These are phyloP conservation scores for Cryptococcus wingfieldii DNA, from an alignment of 1,284 basidiomycete species.

Conservation along the genomic window DNA sequence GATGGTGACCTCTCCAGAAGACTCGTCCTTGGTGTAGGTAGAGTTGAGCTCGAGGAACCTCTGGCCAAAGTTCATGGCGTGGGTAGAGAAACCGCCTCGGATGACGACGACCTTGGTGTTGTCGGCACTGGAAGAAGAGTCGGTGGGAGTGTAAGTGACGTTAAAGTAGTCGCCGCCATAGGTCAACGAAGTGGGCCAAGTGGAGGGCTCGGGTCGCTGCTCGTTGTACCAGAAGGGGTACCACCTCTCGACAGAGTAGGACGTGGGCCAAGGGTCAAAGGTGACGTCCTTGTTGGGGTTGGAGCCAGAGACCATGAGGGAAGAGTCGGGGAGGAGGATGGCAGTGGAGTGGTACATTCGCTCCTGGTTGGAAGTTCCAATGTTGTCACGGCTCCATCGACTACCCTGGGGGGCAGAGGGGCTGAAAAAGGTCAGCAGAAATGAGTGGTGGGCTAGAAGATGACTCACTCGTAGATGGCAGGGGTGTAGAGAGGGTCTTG, in stretches of 20 bases:
- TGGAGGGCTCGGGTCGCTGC: conserved; percentile 59
- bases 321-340: conserved; percentile 78
- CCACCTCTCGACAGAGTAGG: conserved; percentile 47
- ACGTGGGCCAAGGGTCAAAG: conserved; percentile 37
- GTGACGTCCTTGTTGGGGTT: conserved; percentile 73
- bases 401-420: conserved; percentile 59
- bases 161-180: conserved; percentile 77
- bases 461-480: conserved; percentile 58
- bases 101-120: conserved; percentile 71
- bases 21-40: conserved; percentile 71
- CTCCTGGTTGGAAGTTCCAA: conserved; percentile 64
- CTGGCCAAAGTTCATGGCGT: conserved; percentile 67
- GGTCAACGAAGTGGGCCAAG: conserved; percentile 47
- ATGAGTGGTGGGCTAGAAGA: background rate
- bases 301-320: conserved; percentile 74
- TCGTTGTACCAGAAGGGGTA: conserved; percentile 56
- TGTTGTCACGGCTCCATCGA: conserved; percentile 64
- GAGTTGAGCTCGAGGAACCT: conserved; percentile 63
- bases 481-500: conserved; percentile 45
- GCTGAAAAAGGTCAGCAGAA: conserved; percentile 9
- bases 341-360: conserved; percentile 85
- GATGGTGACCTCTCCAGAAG: conserved; percentile 67
- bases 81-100: conserved; percentile 88
- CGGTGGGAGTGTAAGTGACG: conserved; percentile 58
- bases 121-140: conserved; percentile 54